A percentile compares a stretch with the other conserved stretches of the same genome.
Conservation (phyloP, 2,329 filamentous ascomycete species). For the Colletotrichum neosansevieriae region DNA sequence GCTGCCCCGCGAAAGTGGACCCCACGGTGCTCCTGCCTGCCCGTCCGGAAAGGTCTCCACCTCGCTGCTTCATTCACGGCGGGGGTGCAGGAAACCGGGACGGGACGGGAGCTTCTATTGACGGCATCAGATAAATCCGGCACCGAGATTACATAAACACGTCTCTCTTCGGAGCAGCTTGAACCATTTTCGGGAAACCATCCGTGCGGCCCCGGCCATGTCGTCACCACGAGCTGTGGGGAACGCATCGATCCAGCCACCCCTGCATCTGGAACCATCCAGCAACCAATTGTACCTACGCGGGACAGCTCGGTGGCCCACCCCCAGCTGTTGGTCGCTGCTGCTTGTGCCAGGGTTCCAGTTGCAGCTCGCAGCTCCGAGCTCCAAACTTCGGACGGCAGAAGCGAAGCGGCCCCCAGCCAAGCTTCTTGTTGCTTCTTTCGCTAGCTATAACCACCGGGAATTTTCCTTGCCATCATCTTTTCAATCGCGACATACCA, state of each 20-base stretch:
- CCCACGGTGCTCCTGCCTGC: conserved; percentile 20
- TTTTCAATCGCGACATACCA: neutral
- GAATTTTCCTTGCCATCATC: neutral
- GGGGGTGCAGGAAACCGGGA: conserved; percentile 1
- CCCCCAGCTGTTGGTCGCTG: conserved; percentile 10
- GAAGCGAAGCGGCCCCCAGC: conserved; percentile 6
- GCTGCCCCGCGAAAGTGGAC: conserved; percentile 39
- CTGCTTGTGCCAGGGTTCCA: neutral
- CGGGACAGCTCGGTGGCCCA: no score
- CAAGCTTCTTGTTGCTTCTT: conserved; percentile 23
- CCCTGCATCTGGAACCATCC: conserved; percentile 32
- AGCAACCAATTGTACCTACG: conserved; percentile 19
- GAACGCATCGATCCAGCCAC: conserved; percentile 12
- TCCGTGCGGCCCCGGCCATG: conserved; percentile 26
- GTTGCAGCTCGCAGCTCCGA: conserved; percentile 38
- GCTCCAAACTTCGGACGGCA: conserved; percentile 40
- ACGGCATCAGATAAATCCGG: conserved; percentile 11
- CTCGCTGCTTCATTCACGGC: neutral
- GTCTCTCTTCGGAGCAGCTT: neutral
- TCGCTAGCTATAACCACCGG: conserved; percentile 8
- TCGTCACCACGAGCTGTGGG: conserved; percentile 36
- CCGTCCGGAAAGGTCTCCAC: conserved; percentile 24
- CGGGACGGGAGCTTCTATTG: no score
- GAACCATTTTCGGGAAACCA: neutral
- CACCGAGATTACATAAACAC: conserved; percentile 20